Conservation (phyloP, 768 basidiomycete species). For the Lyophyllum shimeji region DNA sequence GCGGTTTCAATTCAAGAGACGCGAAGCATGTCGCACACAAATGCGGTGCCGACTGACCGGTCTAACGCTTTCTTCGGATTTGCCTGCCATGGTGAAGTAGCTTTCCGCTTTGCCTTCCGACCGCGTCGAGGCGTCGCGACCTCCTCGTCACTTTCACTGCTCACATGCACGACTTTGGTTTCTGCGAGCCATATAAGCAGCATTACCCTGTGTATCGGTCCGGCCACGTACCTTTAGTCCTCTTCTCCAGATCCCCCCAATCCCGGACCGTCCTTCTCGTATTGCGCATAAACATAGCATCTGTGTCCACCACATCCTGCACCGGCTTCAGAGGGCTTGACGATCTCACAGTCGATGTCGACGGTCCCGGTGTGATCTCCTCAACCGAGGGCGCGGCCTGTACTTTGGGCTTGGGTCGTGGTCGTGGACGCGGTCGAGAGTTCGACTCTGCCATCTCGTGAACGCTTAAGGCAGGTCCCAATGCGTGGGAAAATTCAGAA, state of each 20-base stretch:
- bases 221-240: conserved; percentile 50
- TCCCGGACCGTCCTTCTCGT: conserved; percentile 49
- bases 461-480: conserved; percentile 30
- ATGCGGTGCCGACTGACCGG: conserved; percentile 34
- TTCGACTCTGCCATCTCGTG: conserved; percentile 29
- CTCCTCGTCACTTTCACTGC: conserved; percentile 29
- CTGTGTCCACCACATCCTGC: conserved; percentile 49
- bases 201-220: no score
- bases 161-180: conserved; percentile 3
- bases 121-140: conserved; percentile 30
- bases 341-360: conserved; percentile 13
- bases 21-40: conserved; percentile 2
- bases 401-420: conserved; percentile 44
- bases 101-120: conserved; percentile 38
- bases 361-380: conserved; percentile 15
- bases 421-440: conserved; percentile 50
- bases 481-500: conserved; percentile 41
- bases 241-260: conserved; percentile 61
- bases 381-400: conserved; percentile 19
- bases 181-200: conserved; percentile 2
- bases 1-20: neutral
- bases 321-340: conserved; percentile 13
- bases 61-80: conserved; percentile 27
- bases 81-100: conserved; percentile 43
- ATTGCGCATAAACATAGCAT: conserved; percentile 72